These are phyloP conservation scores for Pythium myriotylum DNA, from an alignment of 352 stramenopile genomes.

Conservation along the genomic window DNA sequence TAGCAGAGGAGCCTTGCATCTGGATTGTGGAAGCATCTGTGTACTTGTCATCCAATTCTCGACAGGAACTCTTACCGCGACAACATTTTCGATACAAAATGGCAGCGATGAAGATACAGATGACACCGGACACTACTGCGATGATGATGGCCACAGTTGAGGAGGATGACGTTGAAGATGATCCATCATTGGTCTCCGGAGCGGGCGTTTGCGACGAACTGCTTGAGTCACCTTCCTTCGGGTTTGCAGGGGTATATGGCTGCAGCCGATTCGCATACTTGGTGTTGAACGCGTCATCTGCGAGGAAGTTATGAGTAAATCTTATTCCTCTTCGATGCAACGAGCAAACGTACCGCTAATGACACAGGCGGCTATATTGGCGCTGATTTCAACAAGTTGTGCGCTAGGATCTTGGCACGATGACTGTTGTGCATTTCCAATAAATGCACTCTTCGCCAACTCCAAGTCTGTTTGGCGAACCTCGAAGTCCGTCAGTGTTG, in stretches of 20 bases:
- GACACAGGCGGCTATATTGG: no score
- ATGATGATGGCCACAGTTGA: conserved; percentile 15
- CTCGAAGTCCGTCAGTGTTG: no score
- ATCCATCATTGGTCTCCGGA: background rate
- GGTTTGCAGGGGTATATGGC: background rate
- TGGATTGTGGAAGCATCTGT: background rate
- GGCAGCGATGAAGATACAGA: background rate
- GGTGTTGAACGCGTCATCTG: conserved; percentile 2
- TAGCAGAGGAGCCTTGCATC: conserved; percentile 1
- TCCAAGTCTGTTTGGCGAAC: no score
- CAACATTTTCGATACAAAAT: conserved; percentile 7
- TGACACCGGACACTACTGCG: background rate
- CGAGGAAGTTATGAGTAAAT: background rate
- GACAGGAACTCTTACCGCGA: no score
- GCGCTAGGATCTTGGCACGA: no score
- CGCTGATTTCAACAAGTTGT: no score
- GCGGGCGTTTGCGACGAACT: no score
- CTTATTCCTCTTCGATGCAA: no score
- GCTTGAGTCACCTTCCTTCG: no score
- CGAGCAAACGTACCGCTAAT: no score
- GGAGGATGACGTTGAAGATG: conserved; percentile 4
- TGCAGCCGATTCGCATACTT: conserved; percentile 1
- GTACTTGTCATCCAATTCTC: conserved; percentile 5
- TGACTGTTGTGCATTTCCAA: conserved; percentile 1
- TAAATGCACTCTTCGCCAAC: no score